A percentile compares a stretch with the other conserved stretches of the same genome.
phyloP scores from a whole-genome alignment of 2,329 filamentous ascomycete species.

The Penicillium sp. region DNA sequence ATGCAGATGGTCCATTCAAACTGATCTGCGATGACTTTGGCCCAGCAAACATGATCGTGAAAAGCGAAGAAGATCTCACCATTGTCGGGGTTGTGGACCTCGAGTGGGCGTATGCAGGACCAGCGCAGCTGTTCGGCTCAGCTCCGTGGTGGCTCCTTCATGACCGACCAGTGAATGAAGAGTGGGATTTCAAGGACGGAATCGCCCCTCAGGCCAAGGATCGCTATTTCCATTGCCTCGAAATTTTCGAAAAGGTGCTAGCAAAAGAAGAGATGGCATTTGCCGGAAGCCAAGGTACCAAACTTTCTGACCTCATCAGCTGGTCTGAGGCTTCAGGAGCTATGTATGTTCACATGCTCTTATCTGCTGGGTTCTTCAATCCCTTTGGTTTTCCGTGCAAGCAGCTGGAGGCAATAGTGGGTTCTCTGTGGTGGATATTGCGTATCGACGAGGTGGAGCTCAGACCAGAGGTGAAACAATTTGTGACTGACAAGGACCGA shows the following conservation, averaged over 20 bases:
- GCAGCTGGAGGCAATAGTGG: not conserved
- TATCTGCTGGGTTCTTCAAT: not conserved
- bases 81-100: constrained; percentile 39
- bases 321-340: not conserved
- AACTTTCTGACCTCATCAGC: not conserved
- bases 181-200: not conserved
- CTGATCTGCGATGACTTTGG: constrained; percentile 43
- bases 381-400: not conserved
- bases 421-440: not conserved
- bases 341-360: not conserved
- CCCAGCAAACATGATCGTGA: constrained; percentile 42
- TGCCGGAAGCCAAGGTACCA: not conserved
- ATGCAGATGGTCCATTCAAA: constrained; percentile 37
- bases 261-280: not conserved
- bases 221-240: not conserved
- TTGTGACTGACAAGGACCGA: not conserved
- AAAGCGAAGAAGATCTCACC: constrained; percentile 35
- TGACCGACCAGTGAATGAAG: not conserved
- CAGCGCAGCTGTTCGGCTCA: constrained; percentile 27
- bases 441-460: not conserved
- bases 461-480: not conserved
- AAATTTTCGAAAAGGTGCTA: not conserved
- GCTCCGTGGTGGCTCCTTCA: constrained; percentile 2
- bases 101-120: constrained; percentile 43
- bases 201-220: not conserved